Evolutionary conservation across 495 filamentous ascomycete species (phyloP).

Genomic region (Neurospora sp.): DNA sequence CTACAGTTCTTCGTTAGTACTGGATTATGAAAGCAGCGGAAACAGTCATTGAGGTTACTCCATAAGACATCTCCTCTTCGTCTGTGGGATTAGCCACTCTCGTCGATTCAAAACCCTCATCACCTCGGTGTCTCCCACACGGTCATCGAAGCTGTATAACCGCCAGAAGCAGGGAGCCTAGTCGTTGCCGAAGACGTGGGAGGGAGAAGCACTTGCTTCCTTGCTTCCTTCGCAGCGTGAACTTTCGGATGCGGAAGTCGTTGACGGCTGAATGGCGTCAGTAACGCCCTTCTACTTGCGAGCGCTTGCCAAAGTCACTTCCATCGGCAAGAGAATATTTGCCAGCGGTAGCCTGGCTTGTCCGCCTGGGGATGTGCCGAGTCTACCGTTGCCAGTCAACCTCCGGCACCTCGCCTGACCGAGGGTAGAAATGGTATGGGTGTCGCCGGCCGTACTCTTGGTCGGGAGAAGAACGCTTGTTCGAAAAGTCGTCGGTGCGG

Average conservation of each 20-base stretch:
- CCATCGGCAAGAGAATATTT: background rate
- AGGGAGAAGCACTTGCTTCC: background rate
- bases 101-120: background rate
- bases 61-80: background rate
- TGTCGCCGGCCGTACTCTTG: background rate
- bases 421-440: background rate
- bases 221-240: background rate
- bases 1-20: background rate
- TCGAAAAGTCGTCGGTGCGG: rapidly evolving
- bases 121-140: background rate
- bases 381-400: background rate
- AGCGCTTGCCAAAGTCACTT: no score
- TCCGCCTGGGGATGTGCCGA: rapidly evolving
- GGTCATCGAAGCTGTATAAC: background rate
- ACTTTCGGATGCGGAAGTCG: background rate
- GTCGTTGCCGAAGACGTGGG: background rate
- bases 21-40: background rate
- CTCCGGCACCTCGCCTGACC: background rate
- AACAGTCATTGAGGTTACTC: background rate
- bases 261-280: background rate
- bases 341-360: background rate
- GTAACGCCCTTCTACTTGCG: no score
- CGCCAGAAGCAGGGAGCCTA: background rate
- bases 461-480: background rate
- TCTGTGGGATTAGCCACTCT: no score